phyloP scores from a whole-genome alignment of 148 eudicot species.

The Chenopodium quinoa region DNA sequence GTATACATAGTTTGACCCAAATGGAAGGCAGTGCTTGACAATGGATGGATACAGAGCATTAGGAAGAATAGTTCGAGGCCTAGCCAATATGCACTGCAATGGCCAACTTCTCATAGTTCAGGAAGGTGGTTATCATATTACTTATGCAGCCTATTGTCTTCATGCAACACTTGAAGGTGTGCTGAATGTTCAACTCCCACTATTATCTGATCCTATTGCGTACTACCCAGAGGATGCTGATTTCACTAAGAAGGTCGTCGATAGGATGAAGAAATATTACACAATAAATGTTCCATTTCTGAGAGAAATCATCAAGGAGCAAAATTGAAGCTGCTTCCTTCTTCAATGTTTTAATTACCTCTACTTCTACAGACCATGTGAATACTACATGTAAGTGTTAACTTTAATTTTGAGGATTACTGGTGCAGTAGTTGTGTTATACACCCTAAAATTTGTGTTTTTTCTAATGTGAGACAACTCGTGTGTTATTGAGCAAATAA shows the following conservation, averaged over 20 bases:
- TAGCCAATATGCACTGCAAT: slow-evolving; percentile 58
- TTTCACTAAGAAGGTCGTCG: slow-evolving; percentile 37
- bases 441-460: background rate
- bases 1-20: slow-evolving; percentile 79
- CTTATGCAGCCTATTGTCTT: slow-evolving; percentile 92
- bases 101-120: slow-evolving; percentile 81
- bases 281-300: slow-evolving; percentile 41
- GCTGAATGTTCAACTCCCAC: slow-evolving; percentile 48
- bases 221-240: slow-evolving; percentile 82
- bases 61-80: slow-evolving; percentile 44
- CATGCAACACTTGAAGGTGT: slow-evolving; percentile 91
- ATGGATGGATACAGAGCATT: slow-evolving; percentile 83
- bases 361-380: background rate
- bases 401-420: background rate
- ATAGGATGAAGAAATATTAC: slow-evolving; percentile 50
- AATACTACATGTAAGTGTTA: too few species aligned
- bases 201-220: slow-evolving; percentile 73
- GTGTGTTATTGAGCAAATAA: too few species aligned
- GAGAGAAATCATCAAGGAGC: slow-evolving; percentile 25
- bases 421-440: background rate
- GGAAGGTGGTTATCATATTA: slow-evolving; percentile 92
- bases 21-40: slow-evolving; percentile 97
- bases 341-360: background rate
- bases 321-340: background rate
- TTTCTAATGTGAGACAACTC: too few species aligned